phyloP scores from a whole-genome alignment of 164 flowering plant species.

The Buxus sempervirens region DNA sequence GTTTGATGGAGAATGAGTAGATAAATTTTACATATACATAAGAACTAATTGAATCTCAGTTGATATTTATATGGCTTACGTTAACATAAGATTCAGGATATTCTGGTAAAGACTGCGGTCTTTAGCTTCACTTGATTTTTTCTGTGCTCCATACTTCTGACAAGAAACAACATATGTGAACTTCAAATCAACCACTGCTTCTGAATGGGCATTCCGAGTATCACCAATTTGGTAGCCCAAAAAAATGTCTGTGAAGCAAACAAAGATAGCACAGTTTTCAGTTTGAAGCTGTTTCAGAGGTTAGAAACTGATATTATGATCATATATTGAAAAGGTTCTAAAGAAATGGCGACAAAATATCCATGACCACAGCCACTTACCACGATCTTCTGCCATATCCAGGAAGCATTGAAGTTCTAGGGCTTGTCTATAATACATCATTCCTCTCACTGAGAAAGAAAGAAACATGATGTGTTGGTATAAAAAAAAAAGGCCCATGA shows the following conservation, averaged over 20 bases:
- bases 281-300: neutral
- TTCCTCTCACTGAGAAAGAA: conserved; percentile 76
- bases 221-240: conserved; percentile 44
- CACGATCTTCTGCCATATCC: conserved; percentile 66
- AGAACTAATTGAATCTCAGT: neutral
- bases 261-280: neutral
- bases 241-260: conserved; percentile 45
- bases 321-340: no score
- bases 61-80: conserved; percentile 41
- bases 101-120: conserved; percentile 72
- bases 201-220: conserved; percentile 35
- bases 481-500: conserved; percentile 4
- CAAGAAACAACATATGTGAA: conserved; percentile 99
- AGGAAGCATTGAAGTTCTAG: conserved; percentile 80
- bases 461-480: conserved; percentile 3
- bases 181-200: conserved; percentile 87
- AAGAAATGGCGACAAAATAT: neutral
- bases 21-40: conserved; percentile 11
- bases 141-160: conserved; percentile 87
- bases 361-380: conserved; percentile 35
- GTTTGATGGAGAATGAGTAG: conserved; percentile 6
- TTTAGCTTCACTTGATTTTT: conserved; percentile 56
- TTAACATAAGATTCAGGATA: conserved; percentile 85
- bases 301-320: no score
- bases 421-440: conserved; percentile 96